Evolutionary conservation across 768 basidiomycete species (phyloP), one percentile per base, ranked within the genome.

Genomic region (Pulveroboletus sp.): DNA sequence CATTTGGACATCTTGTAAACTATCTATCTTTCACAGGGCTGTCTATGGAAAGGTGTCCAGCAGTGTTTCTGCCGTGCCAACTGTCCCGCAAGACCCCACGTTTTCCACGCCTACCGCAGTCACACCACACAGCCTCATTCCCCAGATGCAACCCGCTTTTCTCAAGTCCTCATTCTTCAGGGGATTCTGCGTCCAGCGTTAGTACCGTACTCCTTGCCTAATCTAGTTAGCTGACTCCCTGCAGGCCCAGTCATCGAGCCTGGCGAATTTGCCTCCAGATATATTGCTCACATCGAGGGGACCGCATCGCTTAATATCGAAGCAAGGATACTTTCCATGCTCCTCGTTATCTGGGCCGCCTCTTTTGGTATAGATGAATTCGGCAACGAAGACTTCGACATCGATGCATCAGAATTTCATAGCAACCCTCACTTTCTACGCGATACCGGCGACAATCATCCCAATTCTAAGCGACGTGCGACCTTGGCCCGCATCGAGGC

Each of bases 231-330:
- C 47, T 58, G 29, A 60, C 47, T 38, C 35, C 20, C 47, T 25
- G 9, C 64, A 97, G 94, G 91, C 38, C 94, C 94, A 9, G 77
- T 95, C 48, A 74, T 95, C 40, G 92, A 95, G 57, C 78, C 88
- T 5, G 72, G 72, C 33, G 91, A 94, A 61, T 94, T 93, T 58
- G 72, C 79, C 21, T 72, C 79, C n/a, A 78, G 91, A 40, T 94
- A 82, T 60, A 66, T 76, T 14, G 80, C 83, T 29, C 87, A 85
- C 60, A 64, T 67, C 47, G 81, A 87, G 50, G 85, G 85, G 1
- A 70, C 75, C 5, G 75, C 79, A 16, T 68, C 78, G 14, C 77
- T 95, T 11, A 77, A 80, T n/a, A 73, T 79, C 40, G 84, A 90
- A 55, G 92, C 85, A 12, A 79, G 80, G 35, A 78, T 95, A 47